A percentile compares a stretch with the other conserved stretches of the same genome.
These are phyloP conservation scores for Leishmania gerbilli DNA, from an alignment of 208 protist genomes.

Conservation along the genomic window DNA sequence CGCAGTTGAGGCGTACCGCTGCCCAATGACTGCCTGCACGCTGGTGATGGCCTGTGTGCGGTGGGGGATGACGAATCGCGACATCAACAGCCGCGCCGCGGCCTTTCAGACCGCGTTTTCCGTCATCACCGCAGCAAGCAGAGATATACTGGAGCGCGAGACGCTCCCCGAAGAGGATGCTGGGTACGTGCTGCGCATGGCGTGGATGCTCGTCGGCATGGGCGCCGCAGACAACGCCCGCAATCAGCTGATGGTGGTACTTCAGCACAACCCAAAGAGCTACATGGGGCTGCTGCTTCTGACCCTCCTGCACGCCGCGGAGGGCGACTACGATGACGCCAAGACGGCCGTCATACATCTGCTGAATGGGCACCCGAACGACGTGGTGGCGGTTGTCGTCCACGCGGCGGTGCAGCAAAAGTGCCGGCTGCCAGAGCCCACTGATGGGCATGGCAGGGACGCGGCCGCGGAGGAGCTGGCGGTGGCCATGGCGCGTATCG, in stretches of 20 bases:
- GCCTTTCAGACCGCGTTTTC: slow-evolving; percentile 20
- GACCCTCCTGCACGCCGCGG: slow-evolving; percentile 51
- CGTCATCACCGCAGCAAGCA: slow-evolving; percentile 20
- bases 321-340: slow-evolving; percentile 51
- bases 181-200: slow-evolving; percentile 42
- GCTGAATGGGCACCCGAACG: slow-evolving; percentile 40
- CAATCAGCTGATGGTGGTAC: slow-evolving; percentile 30
- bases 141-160: slow-evolving; percentile 13
- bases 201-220: slow-evolving; percentile 65
- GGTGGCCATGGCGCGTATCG: slow-evolving; percentile 37
- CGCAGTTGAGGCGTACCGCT: slow-evolving; percentile 40
- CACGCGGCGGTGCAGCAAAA: slow-evolving; percentile 34
- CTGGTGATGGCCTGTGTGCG: slow-evolving; percentile 48
- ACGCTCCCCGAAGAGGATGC: slow-evolving; percentile 27
- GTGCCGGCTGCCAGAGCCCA: slow-evolving; percentile 5
- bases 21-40: slow-evolving; percentile 40
- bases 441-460: slow-evolving; percentile 15
- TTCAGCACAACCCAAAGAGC: slow-evolving; percentile 36
- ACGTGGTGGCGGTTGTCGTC: slow-evolving; percentile 48
- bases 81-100: slow-evolving; percentile 20
- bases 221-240: slow-evolving; percentile 34
- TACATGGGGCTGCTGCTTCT: slow-evolving; percentile 63
- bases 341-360: slow-evolving; percentile 37
- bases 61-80: slow-evolving; percentile 18
- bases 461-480: slow-evolving; percentile 41